Conservation (phyloP, 31 red algal genomes). For the Asparagopsis taxiformis region DNA sequence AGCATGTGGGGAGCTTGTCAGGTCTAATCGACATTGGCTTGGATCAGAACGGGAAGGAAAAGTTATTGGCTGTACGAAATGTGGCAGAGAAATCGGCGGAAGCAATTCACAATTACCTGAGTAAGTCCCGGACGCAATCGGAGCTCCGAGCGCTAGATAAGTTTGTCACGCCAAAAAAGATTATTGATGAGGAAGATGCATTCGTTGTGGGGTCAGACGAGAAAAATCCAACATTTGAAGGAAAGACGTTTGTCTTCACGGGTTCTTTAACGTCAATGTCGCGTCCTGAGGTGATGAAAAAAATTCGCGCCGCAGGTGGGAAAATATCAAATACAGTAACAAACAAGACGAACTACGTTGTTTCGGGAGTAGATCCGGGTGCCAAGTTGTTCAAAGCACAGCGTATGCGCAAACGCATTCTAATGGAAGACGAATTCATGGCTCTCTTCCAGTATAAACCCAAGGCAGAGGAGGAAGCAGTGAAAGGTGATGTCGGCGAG, state of each 20-base stretch:
- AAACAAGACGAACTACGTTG: constrained; percentile 5
- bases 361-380: constrained; percentile 15
- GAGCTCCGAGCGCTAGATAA: constrained; percentile 50
- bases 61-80: constrained; percentile 32
- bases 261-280: neutral
- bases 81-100: constrained; percentile 57
- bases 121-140: neutral
- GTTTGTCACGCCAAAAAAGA: neutral
- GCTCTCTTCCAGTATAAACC: no score
- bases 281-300: constrained; percentile 13
- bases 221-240: constrained; percentile 6
- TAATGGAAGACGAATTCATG: constrained; percentile 6
- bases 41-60: constrained; percentile 6
- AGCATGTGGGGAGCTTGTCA: constrained; percentile 11
- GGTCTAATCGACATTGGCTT: constrained; percentile 19
- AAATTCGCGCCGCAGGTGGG: constrained; percentile 6
- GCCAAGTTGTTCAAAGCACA: constrained; percentile 24
- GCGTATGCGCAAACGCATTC: neutral
- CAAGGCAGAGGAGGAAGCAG: no score
- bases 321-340: constrained; percentile 7
- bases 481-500: no score
- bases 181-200: constrained; percentile 54
- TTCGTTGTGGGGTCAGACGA: no score
- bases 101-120: constrained; percentile 44
- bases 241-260: constrained; percentile 42